Conservation (phyloP, 108 stramenopile genomes). For the Nitzschia sp. region DNA sequence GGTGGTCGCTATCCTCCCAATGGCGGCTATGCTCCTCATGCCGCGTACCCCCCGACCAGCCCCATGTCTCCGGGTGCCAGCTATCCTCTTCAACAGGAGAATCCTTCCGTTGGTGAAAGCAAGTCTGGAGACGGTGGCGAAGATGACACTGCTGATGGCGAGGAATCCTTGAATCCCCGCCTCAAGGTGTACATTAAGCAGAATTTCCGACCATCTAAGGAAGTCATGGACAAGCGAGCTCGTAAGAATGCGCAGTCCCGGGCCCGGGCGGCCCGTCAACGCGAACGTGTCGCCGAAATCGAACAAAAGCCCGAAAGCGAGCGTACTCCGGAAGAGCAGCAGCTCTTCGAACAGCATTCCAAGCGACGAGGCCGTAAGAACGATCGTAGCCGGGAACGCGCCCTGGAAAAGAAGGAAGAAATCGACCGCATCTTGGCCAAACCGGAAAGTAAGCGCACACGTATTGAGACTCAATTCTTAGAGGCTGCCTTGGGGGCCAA, state of each 20-base stretch:
- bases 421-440: conserved; percentile 54
- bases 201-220: conserved; percentile 17
- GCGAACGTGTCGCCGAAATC: conserved; percentile 39
- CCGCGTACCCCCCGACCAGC: conserved; percentile 16
- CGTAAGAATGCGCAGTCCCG: conserved; percentile 66
- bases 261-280: conserved; percentile 40
- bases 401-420: conserved; percentile 57
- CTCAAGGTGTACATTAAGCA: conserved; percentile 40
- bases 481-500: conserved; percentile 38
- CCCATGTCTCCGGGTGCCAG: conserved; percentile 9
- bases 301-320: conserved; percentile 33
- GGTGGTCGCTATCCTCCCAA: not conserved
- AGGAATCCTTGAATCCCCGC: not conserved
- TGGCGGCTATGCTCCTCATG: not conserved
- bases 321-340: conserved; percentile 47
- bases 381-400: conserved; percentile 48
- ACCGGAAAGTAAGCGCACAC: conserved; percentile 43
- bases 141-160: not conserved
- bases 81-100: not conserved
- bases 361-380: conserved; percentile 59
- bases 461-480: conserved; percentile 50
- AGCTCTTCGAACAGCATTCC: conserved; percentile 41
- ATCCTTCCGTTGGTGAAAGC: not conserved
- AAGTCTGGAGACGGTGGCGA: not conserved
- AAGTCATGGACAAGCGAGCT: conserved; percentile 31